Evolutionary conservation across 108 stramenopile genomes (phyloP), one percentile per base, ranked within the genome.

Genomic region (Cyclostephanos invisitatus): DNA sequence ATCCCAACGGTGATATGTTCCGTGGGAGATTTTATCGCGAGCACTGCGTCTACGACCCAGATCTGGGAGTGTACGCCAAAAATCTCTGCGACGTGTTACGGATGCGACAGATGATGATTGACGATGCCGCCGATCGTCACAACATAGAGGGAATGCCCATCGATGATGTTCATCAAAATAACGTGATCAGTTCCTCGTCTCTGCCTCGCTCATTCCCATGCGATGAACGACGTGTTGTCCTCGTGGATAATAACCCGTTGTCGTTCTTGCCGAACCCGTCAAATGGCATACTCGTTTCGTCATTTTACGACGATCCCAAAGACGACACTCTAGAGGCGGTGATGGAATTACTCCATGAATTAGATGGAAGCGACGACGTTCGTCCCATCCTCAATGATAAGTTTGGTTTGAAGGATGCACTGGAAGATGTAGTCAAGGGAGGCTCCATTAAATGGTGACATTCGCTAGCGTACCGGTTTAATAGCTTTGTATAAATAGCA

Each of bases 221-320:
- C 21, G 81, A 84, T 53, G 82, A 80, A 62, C 63, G 80, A 37
- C 93, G 97, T 18, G 89, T 94, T 25, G 96, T 98, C 18, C 83
- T 99, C 28, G 97, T 99, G 50, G 99, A 99, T 79, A 99, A 99
- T 83, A 96, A 96, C 64, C 98, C 98, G 15, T 76, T 95, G 67
- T 85, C 86, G 10, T 98, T 97, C 75, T 60, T 96, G 58, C 86
- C 93, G 21, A 96, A 98, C 70, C 94, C 95, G 12, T 87, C 87
- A 53, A 99, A 99, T 84, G 99, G 99, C 58, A 96, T 99, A 72
- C 95, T 98, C 61, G 98, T 99, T 32, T 94, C 91, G 64, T 91
- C 85, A 51, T 99, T 98, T 87, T 99, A 96, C 72, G 95, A 98
- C 46, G 98, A 99, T 77, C 86, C 85, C 5, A 81, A 89, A 36